These are phyloP conservation scores for Gossypium lobatum DNA, from an alignment of 441 rosid genomes.

Conservation along the genomic window DNA sequence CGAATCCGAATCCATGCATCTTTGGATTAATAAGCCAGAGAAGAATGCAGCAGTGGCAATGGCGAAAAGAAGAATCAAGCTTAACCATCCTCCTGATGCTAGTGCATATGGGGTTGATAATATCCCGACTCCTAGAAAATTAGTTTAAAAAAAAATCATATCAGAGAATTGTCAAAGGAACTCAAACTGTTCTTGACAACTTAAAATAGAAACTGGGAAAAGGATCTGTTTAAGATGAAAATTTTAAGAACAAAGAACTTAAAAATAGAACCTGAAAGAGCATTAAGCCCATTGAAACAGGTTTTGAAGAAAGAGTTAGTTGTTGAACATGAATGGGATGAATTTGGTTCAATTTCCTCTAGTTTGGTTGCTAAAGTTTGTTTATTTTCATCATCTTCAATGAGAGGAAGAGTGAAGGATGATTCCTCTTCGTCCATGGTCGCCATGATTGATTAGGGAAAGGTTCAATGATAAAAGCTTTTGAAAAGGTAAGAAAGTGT, in stretches of 20 bases:
- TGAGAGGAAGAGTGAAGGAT: constrained; percentile 27
- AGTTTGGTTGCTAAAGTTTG: neutral
- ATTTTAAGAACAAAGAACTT: neutral
- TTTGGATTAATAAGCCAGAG: constrained; percentile 57
- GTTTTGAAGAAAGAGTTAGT: constrained; percentile 53
- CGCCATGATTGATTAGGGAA: constrained; percentile 19
- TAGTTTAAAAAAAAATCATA: neutral
- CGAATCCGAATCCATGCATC: constrained; percentile 77
- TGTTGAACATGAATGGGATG: constrained; percentile 1
- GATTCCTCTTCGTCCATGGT: constrained; percentile 12
- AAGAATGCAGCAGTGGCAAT: constrained; percentile 59
- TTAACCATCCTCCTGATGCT: constrained; percentile 88
- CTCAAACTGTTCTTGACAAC: neutral
- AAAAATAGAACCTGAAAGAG: constrained; percentile 53
- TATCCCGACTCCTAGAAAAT: constrained; percentile 71
- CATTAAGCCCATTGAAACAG: constrained; percentile 74
- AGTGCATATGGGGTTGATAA: constrained; percentile 78
- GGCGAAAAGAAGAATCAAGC: constrained; percentile 51
- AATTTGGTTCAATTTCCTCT: constrained; percentile 27
- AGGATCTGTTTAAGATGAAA: neutral
- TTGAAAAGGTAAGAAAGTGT: neutral
- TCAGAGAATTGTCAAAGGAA: neutral
- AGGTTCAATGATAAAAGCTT: neutral
- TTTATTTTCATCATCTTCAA: constrained; percentile 21
- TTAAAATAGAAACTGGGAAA: constrained; percentile 36